Base-by-base conservation (phyloP, 441 rosid species). In the Populus tomentosa region DNA sequence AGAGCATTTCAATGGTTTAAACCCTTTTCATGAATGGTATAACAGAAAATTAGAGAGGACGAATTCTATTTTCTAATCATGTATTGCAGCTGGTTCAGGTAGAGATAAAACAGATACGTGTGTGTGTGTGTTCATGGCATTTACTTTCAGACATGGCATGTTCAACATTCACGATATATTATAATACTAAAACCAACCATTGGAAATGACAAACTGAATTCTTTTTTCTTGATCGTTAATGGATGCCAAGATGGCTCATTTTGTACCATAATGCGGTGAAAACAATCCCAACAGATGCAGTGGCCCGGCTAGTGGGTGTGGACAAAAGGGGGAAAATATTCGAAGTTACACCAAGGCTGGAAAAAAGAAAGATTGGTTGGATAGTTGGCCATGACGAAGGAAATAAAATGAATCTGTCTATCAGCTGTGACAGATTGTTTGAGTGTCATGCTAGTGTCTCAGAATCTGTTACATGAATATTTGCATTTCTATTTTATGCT, bases 171-270 rank as follows among this genome's bases (percentile, higher is more conserved):
- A 10, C 1, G 16, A 69, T 10, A 69, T n/a, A 69, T n/a, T 67
- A 33, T 33, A 33, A 33, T 38, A 38, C 10, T 9, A 38, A 38
- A 38, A 38, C 42, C 42, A 38, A 32, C 40, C 16, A 33, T 30
- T 67, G 36, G 40, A 32, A 24, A 28, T 63, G 32, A 67, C 4
- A 67, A 7, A 38, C 42, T 38, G 42, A 38, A 38, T 7, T 21
- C 24, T 23, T 18, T 38, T 70, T 2, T 23, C 26, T 70, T 40
- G 61, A 53, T 70, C 6, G 53, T 35, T 36, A 69, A 68, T 68
- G 71, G 71, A 69, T 70, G 72, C 74, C 63, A 46, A 50, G 63
- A 50, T 71, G 38, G 36, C 73, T 70, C 18, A n/a, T n/a, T n/a
- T n/a, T n/a, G n/a, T n/a, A n/a, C n/a, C n/a, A 50, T 50, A 14